phyloP scores from a whole-genome alignment of 139 green algal species.

The Astrephomene gubernaculifera region DNA sequence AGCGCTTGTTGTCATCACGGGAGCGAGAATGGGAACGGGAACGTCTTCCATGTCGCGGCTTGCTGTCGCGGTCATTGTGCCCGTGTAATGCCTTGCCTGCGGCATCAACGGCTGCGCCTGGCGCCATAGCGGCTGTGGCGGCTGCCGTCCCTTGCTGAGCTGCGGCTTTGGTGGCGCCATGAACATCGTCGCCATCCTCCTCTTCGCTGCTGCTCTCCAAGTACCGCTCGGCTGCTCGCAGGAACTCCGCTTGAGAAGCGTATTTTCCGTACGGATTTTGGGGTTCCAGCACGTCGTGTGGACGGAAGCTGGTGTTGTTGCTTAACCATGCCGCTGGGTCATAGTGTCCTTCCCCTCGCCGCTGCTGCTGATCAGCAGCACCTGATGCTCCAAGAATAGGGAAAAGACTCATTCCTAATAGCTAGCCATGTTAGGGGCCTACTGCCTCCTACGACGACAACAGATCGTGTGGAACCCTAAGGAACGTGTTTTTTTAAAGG shows the following conservation, averaged over 20 bases:
- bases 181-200: background rate
- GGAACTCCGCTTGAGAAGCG: slow-evolving; percentile 13
- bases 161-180: background rate
- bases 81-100: background rate
- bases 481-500: too few species aligned
- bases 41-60: too few species aligned
- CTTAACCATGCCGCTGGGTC: slow-evolving; percentile 15
- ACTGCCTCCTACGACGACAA: too few species aligned
- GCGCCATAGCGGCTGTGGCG: background rate
- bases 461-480: too few species aligned
- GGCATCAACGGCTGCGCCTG: background rate
- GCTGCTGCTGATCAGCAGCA: background rate
- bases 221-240: slow-evolving; percentile 31
- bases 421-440: too few species aligned
- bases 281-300: background rate
- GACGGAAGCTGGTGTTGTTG: slow-evolving; percentile 33
- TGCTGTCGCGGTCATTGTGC: background rate
- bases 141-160: background rate
- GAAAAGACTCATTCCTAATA: slow-evolving; percentile 27
- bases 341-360: background rate
- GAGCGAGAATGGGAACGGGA: slow-evolving; percentile 12
- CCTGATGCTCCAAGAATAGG: background rate
- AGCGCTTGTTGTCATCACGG: background rate
- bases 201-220: slow-evolving; percentile 35
- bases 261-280: background rate